Percentiles rank a stretch among this genome's conserved stretches.
Conservation (phyloP, 768 basidiomycete genomes). For the Candolleomyces efflorescens region DNA sequence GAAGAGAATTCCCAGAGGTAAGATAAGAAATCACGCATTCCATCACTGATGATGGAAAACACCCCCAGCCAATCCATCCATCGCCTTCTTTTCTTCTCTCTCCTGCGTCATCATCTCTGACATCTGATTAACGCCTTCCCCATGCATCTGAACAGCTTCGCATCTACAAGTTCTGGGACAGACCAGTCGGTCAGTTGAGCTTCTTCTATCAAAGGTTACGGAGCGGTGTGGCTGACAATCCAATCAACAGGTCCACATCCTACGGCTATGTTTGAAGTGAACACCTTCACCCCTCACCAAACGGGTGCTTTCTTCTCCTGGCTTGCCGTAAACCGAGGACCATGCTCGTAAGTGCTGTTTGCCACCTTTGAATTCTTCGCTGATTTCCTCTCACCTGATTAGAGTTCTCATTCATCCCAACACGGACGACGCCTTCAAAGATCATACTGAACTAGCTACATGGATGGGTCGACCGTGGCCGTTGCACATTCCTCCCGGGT, state of each 20-base stretch:
- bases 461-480: constrained; percentile 70
- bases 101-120: neutral
- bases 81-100: neutral
- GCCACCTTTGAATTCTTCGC: too few relatives aligned
- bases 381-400: too few relatives aligned
- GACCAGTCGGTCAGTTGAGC: constrained; percentile 42
- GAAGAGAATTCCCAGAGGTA: constrained; percentile 69
- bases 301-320: constrained; percentile 67
- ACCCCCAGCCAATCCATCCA: too few relatives aligned
- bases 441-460: constrained; percentile 58
- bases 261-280: constrained; percentile 68
- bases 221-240: neutral
- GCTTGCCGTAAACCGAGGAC: constrained; percentile 64
- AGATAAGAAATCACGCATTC: neutral
- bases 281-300: constrained; percentile 62
- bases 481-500: constrained; percentile 34
- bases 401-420: constrained; percentile 74
- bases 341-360: constrained; percentile 68
- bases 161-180: constrained; percentile 60
- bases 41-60: too few relatives aligned
- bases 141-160: constrained; percentile 38
- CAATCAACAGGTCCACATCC: constrained; percentile 53
- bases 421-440: constrained; percentile 48
- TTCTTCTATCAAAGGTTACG: neutral
- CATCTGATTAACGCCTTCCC: constrained; percentile 2